Conservation (phyloP, 805 yeast species). For the Cyberlindnera maclurae region DNA sequence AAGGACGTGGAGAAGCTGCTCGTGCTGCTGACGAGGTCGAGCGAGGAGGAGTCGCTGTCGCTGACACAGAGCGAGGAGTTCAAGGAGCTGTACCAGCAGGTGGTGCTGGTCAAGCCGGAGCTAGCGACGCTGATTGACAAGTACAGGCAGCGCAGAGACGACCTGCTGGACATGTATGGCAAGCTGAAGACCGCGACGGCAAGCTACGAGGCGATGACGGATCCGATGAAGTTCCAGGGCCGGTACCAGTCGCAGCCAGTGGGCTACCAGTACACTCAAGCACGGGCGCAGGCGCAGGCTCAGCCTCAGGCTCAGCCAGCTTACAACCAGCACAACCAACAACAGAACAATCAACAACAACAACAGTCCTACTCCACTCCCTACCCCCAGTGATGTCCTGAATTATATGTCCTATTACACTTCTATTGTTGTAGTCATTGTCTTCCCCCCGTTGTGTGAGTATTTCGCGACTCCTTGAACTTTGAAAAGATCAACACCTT, state of each 20-base stretch:
- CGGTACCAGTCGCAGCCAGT: conserved; percentile 5
- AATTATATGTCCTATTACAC: too few species aligned
- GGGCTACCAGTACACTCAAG: conserved; percentile 1
- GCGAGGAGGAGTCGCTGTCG: conserved; percentile 24
- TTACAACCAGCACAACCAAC: too few species aligned
- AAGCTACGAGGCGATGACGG: conserved; percentile 63
- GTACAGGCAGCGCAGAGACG: conserved; percentile 71
- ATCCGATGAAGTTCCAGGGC: conserved; percentile 28
- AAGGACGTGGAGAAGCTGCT: conserved; percentile 66
- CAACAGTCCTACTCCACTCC: too few species aligned
- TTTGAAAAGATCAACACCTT: too few species aligned
- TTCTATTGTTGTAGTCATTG: too few species aligned
- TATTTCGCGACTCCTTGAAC: too few species aligned
- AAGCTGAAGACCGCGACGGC: conserved; percentile 64
- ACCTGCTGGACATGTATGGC: conserved; percentile 61
- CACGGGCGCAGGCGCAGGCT: conserved; percentile 29
- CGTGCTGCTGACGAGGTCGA: conserved; percentile 37
- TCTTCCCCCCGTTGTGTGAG: too few species aligned
- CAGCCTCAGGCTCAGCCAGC: too few species aligned
- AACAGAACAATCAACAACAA: too few species aligned
- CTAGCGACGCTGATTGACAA: conserved; percentile 72
- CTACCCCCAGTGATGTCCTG: too few species aligned
- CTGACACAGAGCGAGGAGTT: conserved; percentile 55
- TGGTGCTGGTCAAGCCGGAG: conserved; percentile 66
- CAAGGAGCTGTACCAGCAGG: conserved; percentile 62